Base-by-base conservation (phyloP, 192 early-diverging fungal species). In the Spizellomyces punctatus region DNA sequence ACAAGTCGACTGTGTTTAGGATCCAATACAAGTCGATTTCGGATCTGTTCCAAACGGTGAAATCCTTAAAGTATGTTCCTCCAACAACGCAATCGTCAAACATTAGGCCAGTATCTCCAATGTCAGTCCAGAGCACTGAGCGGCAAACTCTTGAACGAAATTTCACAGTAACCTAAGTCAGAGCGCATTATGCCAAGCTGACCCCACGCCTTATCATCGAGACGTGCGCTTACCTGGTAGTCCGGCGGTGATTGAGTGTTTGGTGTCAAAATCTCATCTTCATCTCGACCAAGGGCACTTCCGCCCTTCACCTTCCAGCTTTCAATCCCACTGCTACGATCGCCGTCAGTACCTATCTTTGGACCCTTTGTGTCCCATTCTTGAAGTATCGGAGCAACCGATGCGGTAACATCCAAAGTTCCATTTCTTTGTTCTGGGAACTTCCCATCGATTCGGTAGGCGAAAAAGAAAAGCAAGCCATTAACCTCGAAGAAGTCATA, bases 81-180 rank as follows among this genome's bases (percentile, higher is more conserved):
- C 95, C 95, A 19, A 89, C 83, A 8, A 97, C 91, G 72, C 96
- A 99, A 73, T 97, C 95, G 65, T 99, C 94, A 77, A 99, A 94
- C 62, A 89, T 89, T 22, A 99, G 86, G 19, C 96, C 96, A 47
- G 91, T 94, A 54, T 95, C 93, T 6, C 90, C 89, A 76, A 96
- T 90, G 73, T 99, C 95, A 62, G 93, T 94, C 83, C 93, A 93
- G 14, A 99, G 81, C 27, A 95, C 87, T 8, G 94, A 95, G n/a
- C 84, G 85, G 76, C 97, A 98, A 41, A 93, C 91, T 12, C 90
- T 89, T 0, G 94, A 91, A 46, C 90, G 85, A 69, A 98, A 90
- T 48, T 93, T 91, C 44, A 93, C 81, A 0, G 82, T 36, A 36
- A 36, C 27, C 27, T 36, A 36, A 36, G 27, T 36, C 27, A 36